Base-by-base conservation (phyloP, 2,329 filamentous ascomycete genomes). In the Fusarium dlaminii region DNA sequence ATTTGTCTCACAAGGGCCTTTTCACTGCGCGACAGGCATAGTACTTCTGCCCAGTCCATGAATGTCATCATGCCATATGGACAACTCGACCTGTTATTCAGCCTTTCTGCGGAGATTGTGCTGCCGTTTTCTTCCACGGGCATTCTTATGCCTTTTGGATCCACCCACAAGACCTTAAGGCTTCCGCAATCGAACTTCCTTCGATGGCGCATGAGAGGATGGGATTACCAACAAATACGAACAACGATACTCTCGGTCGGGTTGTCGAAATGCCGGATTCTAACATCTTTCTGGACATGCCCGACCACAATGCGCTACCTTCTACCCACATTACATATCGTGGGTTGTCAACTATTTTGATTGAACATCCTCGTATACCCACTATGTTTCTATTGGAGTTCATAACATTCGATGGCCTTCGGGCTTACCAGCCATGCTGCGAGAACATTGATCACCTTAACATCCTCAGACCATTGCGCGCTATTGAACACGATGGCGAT, bases 91-190 rank as follows among this genome's bases (percentile, higher is more conserved):
- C 39, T 18, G 56, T 51, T 10, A 12, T n/a, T 3, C 81, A 83
- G 52, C 81, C 81, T 3, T 57, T 67, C 7, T 83, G 81, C 37
- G 81, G 80, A 70, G 81, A 82, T 60, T 83, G 81, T 45, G 78
- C 81, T 27, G 76, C 77, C 24, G 51, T 81, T 13, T 82, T 78
- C 70, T 81, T 74, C 54, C 29, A 74, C 49, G 32, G 55, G 8
- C 32, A 55, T 17, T 42, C 57, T n/a, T 22, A 42, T 11, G 74
- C 68, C 6, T 20, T 49, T 29, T 82, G 80, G 80, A 17, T 77
- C 29, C 65, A 48, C 11, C 39, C 34, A 3, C 48, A 63, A 7
- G 81, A 82, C 51, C 4, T 72, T 3, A 14, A 36, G 10, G 52
- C 61, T 29, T 27, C 46, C 13, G 27, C 15, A 34, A 56, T 74